Base-by-base conservation (phyloP, 2,329 filamentous ascomycete species). In the Talaromyces sp. region DNA sequence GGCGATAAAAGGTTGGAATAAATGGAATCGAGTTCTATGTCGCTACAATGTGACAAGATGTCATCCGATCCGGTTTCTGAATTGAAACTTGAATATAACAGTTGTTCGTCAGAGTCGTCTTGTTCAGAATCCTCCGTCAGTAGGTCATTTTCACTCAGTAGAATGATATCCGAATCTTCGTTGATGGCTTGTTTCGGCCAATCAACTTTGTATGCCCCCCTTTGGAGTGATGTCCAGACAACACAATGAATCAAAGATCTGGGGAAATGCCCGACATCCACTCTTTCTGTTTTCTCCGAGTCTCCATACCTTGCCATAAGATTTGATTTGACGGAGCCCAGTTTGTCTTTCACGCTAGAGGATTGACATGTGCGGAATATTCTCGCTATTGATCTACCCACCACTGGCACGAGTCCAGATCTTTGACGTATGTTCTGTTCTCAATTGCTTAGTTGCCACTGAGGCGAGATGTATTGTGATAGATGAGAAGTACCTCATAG, bases 341-440 rank as follows among this genome's bases (percentile, higher is more conserved):
- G 1, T 50, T 67, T 70, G 18, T 64, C 48, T 55, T 64, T 65
- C 2, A 69, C 48, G 1, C 9, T 33, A n/a, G 58, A 37, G 9
- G 68, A 67, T 0, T 63, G 55, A n/a, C 67, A 68, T 16, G 60
- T 65, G 14, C 69, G 66, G 12, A 78, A 44, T 52, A 78, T 69
- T 1, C 69, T 71, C 3, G 67, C 63, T 28, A 78, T 65, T 5
- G 75, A 72, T 64, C 74, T 77, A 1, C 71, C 67, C 16, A 78
- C 69, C 5, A 71, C 69, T 1, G 74, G 70, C 3, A 78, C 72
- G 7, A 76, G 70, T 6, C 68, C 67, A 9, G 69, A 70, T 37
- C 76, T 69, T 65, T 77, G 73, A 39, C 69, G 70, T 63, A 78
- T 72, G 37, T 69, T 72, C 76, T 79, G 42, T 55, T 40, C 14